A percentile compares a stretch with the other conserved stretches of the same genome.
phyloP scores from a whole-genome alignment of 2,329 filamentous ascomycete genomes.

The Aspergillus alliaceus region DNA sequence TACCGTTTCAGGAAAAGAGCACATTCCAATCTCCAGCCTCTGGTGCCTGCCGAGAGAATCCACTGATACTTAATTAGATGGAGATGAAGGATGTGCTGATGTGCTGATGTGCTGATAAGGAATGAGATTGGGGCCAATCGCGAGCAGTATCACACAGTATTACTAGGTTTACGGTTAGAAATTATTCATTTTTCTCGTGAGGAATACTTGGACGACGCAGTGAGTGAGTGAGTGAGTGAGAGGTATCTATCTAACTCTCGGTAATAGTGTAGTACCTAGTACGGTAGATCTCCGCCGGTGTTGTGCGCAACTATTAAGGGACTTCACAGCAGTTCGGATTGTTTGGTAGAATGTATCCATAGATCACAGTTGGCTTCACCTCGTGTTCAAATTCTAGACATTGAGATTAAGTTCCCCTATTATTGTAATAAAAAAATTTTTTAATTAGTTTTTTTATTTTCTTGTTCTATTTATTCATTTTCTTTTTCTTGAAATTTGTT shows the following conservation, averaged over 20 bases:
- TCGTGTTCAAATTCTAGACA: slow-evolving; percentile 2
- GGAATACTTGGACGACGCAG: too few relatives aligned
- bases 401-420: not conserved
- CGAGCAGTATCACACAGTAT: not conserved
- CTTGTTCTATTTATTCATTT: not conserved
- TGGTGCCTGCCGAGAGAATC: slow-evolving; percentile 1
- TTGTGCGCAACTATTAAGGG: too few relatives aligned
- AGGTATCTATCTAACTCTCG: too few relatives aligned
- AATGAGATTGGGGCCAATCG: not conserved
- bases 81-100: not conserved
- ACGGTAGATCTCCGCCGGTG: too few relatives aligned
- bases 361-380: not conserved
- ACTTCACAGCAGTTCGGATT: not conserved
- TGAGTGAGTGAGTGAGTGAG: too few relatives aligned
- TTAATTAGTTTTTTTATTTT: not conserved
- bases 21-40: not conserved
- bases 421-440: not conserved
- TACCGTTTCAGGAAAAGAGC: not conserved
- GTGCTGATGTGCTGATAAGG: not conserved
- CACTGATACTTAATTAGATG: not conserved
- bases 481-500: slow-evolving; percentile 2
- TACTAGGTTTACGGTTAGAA: not conserved
- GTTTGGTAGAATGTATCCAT: not conserved
- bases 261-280: too few relatives aligned
- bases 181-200: not conserved